Evolutionary conservation across 2,329 filamentous ascomycete species (phyloP), one percentile per base, ranked within the genome.

Genomic region (Tolypocladium ovalisporum): DNA sequence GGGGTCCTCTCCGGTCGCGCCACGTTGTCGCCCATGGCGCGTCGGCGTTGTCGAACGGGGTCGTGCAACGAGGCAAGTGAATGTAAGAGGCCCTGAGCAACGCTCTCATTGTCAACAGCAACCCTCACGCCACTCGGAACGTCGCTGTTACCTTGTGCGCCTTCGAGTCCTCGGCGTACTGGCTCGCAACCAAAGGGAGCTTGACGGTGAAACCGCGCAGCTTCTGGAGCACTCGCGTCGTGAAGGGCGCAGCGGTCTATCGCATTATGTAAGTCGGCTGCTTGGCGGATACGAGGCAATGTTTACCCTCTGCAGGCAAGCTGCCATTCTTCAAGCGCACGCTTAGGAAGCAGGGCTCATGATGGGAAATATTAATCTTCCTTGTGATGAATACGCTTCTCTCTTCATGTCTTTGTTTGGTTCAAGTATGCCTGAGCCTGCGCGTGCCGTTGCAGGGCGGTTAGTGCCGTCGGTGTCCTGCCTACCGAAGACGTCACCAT

Each of bases 11-110:
- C 55, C 12, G n/a, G 35, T 12, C 29, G 27, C 9, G 56, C 34
- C 35, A 58, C 54, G 40, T 66, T 58, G 57, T 78, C 70, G 24
- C 73, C 73, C 78, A 80, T 80, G 10, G 54, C 67, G 59, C 27
- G 29, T 9, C 9, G 29, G 17, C 19, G 27, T 12, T 32, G 4
- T 51, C 29, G 47, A 10, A 12, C 10, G 10, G 47, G 17, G 47
- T 34, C 19, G 17, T 27, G 27, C 17, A 29, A 12, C 7, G 47
- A 34, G 47, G 9, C 29, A 29, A 22, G 19, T 22, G 19, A 34
- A 34, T 3, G 2, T 6, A n/a, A 34, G 47, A 27, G 17, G 9
- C 47, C 4, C 29, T 34, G 7, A n/a, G 8, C 27, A 12, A 32
- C 29, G 17, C n/a, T 13, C 29, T 10, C 10, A 51, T 12, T 7